Evolutionary conservation across 164 flowering plant genomes (phyloP).

Genomic region (Annona squamosa): DNA sequence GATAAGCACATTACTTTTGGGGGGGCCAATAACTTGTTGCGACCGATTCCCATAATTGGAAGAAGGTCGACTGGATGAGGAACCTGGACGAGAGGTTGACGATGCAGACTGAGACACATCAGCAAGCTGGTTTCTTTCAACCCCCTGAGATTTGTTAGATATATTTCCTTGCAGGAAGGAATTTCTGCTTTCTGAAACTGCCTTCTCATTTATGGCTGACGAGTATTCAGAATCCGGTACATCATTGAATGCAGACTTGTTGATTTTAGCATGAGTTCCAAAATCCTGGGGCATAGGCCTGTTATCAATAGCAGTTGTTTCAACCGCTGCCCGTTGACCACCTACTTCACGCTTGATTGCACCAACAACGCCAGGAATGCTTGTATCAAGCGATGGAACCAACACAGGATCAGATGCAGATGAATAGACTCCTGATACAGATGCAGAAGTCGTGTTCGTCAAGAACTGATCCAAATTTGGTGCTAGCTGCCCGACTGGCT

Average conservation of each 20-base stretch:
- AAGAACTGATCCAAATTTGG: constrained; percentile 2
- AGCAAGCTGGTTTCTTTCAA: constrained; percentile 32
- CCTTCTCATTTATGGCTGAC: constrained; percentile 12
- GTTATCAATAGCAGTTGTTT: constrained; percentile 26
- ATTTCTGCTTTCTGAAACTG: constrained; percentile 29
- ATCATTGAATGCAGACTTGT: constrained; percentile 8
- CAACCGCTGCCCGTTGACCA: constrained; percentile 28
- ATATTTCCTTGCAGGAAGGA: constrained; percentile 29
- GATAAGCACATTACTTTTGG: constrained; percentile 23
- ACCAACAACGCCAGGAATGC: constrained; percentile 40
- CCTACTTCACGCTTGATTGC: constrained; percentile 54
- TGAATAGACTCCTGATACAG: constrained; percentile 46
- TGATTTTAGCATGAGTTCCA: constrained; percentile 4
- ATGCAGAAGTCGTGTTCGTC: constrained; percentile 16
- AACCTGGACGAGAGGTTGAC: constrained; percentile 27
- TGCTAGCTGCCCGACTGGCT: constrained; percentile 1
- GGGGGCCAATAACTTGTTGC: constrained; percentile 42
- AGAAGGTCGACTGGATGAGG: constrained; percentile 42
- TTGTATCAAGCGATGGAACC: constrained; percentile 47
- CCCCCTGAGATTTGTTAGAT: constrained; percentile 33
- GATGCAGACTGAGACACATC: constrained; percentile 37
- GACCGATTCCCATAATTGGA: constrained; percentile 55
- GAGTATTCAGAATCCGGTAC: constrained; percentile 14
- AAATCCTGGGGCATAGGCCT: constrained; percentile 33
- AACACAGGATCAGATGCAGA: constrained; percentile 65